Evolutionary conservation across 129 eudicot genomes (phyloP), one percentile per base, ranked within the genome.

Genomic region (Lactuca sativa): DNA sequence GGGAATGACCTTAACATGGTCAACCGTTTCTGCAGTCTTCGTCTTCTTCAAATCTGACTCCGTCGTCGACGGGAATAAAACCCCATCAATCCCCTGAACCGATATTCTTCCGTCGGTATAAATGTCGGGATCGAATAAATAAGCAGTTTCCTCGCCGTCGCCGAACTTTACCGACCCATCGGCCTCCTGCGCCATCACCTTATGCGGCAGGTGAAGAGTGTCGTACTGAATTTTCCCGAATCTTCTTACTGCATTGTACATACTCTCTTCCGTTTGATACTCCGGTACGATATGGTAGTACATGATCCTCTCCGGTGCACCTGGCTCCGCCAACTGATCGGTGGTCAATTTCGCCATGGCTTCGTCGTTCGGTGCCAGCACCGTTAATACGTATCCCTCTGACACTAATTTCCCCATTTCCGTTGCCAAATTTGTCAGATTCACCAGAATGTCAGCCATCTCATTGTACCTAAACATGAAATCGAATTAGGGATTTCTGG

Each of bases 221-320:
- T 86, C 96, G 10, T 91, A 91, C 37, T 72, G 78, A 41, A 91
- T 72, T 48, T 86, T 91, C 37, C 97, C 97, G 51, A 91, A 91
- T 25, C 97, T 68, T 71, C 97, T 70, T 41, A 91, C 97, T 1
- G 96, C 64, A 73, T 84, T 86, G 77, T 91, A 91, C 97, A 91
- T 88, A 66, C 96, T 91, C 83, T 88, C 96, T 69, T 91, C 97
- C n/a, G 97, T 91, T 62, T 88, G 98, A 67, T 92, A 92, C 78
- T 92, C 98, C n/a, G 98, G 95, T 8, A 92, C 71, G 36, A 92
- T 66, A 67, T 91, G 97, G 60, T 86, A 88, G 31, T 91, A 91
- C 87, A 91, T 82, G 31, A 91, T 88, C 69, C 79, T 85, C 76
- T 91, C 97, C 54, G 96, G 93, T 3, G 97, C 96, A 10, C 97